Evolutionary conservation across 805 yeast genomes (phyloP).

Genomic region (Candida awuae): DNA sequence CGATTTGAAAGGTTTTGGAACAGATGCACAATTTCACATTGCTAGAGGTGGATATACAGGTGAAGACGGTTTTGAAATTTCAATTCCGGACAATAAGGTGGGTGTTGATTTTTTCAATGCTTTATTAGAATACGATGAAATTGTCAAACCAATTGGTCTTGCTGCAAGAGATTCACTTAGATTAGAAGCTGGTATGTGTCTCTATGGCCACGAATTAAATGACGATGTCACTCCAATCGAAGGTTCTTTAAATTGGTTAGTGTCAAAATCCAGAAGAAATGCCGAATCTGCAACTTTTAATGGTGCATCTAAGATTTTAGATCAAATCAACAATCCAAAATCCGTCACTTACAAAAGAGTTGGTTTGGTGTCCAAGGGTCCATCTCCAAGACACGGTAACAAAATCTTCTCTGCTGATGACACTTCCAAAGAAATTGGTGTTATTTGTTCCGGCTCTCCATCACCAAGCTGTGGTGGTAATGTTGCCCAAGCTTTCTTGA

Average conservation of each 20-base stretch:
- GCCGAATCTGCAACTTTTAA: slow-evolving; percentile 49
- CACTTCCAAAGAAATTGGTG: slow-evolving; percentile 43
- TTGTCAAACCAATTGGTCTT: slow-evolving; percentile 80
- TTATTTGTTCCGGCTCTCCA: slow-evolving; percentile 52
- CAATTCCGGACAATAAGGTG: slow-evolving; percentile 50
- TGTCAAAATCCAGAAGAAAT: slow-evolving; percentile 70
- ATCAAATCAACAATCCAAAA: slow-evolving; percentile 60
- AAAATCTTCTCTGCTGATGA: slow-evolving; percentile 52
- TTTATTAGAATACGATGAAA: slow-evolving; percentile 40
- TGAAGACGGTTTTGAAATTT: slow-evolving; percentile 94
- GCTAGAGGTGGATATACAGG: slow-evolving; percentile 98
- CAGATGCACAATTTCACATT: slow-evolving; percentile 50
- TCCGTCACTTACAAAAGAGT: slow-evolving; percentile 55
- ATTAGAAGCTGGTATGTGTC: slow-evolving; percentile 96
- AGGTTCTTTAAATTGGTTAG: slow-evolving; percentile 82
- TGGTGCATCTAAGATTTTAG: slow-evolving; percentile 63
- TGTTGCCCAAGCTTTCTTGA: slow-evolving; percentile 85
- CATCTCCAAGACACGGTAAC: slow-evolving; percentile 83
- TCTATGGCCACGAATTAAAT: slow-evolving; percentile 86
- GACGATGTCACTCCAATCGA: slow-evolving; percentile 81
- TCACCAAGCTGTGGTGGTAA: slow-evolving; percentile 61
- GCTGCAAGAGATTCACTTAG: slow-evolving; percentile 98
- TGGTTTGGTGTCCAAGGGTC: slow-evolving; percentile 72
- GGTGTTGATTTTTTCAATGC: slow-evolving; percentile 56
- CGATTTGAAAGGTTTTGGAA: slow-evolving; percentile 34